Base-by-base conservation (phyloP, 345 rosid species). In the Microcos paniculata region DNA sequence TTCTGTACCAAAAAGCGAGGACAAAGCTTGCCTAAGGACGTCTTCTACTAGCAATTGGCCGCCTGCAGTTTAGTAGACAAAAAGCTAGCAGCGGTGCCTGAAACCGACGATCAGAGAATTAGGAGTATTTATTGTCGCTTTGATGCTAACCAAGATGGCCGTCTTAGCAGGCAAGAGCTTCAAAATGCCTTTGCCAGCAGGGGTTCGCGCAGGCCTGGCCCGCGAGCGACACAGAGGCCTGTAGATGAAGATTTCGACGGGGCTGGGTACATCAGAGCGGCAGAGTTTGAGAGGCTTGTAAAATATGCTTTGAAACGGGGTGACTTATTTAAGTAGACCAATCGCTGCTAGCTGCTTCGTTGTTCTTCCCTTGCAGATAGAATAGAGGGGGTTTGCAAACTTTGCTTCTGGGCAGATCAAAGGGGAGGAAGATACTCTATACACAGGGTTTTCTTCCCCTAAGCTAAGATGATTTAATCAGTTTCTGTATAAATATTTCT, bases 111-210 rank as follows among this genome's bases (percentile, higher is more conserved):
- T 1, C 38, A 73, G 38, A n/a, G n/a, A n/a, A 38, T 79, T 26
- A 76, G 80, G 68, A 21, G 19, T 19, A 4, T 62, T n/a, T 63
- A 79, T n/a, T 12, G 1, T 68, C 51, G 51, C 14, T 69, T 12
- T 40, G 85, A 79, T 58, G 8, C 51, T 2, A 7, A 82, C 67
- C 6, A 68, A 21, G 80, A 82, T 40, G 74, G 80, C 21, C 78
- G 45, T 15, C 78, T 79, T 4, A 76, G 74, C 78, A 53, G 26
- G 30, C 42, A 79, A 56, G 82, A 82, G 57, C 82, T 79, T 8
- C 40, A 15, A 16, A 19, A 76, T 2, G 85, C 78, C 53, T 79
- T 79, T 48, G 3, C 35, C 3, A 15, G 48, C 53, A 31, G 76
- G 8, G 80, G 80, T 48, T 76, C 80, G 0, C 64, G 62, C 8